Evolutionary conservation across 495 filamentous ascomycete species (phyloP).

Genomic region (Penicillium atrosanguineum): DNA sequence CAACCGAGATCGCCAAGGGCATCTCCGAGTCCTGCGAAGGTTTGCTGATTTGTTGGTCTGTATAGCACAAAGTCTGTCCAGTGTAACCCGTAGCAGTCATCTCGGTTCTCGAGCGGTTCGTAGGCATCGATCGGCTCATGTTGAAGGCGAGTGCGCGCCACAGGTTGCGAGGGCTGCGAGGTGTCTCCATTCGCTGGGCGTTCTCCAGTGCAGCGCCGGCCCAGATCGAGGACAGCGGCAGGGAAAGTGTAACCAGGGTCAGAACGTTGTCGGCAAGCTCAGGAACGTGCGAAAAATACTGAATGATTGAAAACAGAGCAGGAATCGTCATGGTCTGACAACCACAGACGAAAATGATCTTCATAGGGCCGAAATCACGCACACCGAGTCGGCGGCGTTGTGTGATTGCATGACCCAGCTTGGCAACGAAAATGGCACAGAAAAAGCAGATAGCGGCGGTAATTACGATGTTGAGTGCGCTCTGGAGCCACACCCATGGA

Average conservation of each 20-base stretch:
- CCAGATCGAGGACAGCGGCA: slow-evolving; percentile 82
- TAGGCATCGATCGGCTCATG: slow-evolving; percentile 15
- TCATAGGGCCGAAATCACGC: slow-evolving; percentile 62
- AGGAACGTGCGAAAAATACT: slow-evolving; percentile 54
- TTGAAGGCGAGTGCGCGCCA: slow-evolving; percentile 25
- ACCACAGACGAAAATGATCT: slow-evolving; percentile 71
- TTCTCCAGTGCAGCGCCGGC: slow-evolving; percentile 48
- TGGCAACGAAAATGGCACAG: slow-evolving; percentile 66
- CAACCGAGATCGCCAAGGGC: slow-evolving; percentile 32
- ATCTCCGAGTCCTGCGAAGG: slow-evolving; percentile 12
- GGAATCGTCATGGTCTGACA: slow-evolving; percentile 78
- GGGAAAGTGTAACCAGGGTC: slow-evolving; percentile 67
- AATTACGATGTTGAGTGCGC: slow-evolving; percentile 51
- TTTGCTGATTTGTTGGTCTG: slow-evolving; percentile 17
- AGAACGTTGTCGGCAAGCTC: slow-evolving; percentile 59
- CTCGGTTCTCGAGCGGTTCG: slow-evolving; percentile 12
- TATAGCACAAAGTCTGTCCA: slow-evolving; percentile 31
- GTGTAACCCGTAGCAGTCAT: slow-evolving; percentile 13
- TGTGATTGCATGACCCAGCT: slow-evolving; percentile 62
- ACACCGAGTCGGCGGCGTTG: slow-evolving; percentile 57
- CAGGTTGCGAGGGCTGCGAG: slow-evolving; percentile 22
- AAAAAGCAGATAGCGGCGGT: slow-evolving; percentile 73
- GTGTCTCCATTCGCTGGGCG: slow-evolving; percentile 1
- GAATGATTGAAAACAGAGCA: slow-evolving; percentile 69
- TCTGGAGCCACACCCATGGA: slow-evolving; percentile 46